Percentiles rank a stretch among this genome's conserved stretches.
These are phyloP conservation scores for Cyphellophora attinorum DNA, from an alignment of 2,329 filamentous ascomycete species.

Conservation along the genomic window DNA sequence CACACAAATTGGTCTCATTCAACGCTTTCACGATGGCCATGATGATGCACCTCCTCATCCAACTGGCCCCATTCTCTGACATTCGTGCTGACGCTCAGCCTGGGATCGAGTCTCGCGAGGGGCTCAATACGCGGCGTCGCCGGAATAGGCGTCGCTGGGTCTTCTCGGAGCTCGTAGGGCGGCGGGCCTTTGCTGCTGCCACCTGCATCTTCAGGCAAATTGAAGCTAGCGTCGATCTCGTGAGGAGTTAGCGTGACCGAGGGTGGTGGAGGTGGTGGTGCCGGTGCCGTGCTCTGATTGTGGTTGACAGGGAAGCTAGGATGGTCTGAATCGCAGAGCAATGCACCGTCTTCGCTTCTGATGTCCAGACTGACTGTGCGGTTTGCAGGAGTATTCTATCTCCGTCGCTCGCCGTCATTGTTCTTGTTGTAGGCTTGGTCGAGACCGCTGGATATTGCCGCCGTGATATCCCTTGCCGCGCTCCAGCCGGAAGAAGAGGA, in stretches of 20 bases:
- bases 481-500: slow-evolving; percentile 11
- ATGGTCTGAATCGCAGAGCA: no score
- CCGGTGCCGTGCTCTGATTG: no score
- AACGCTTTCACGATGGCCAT: not conserved
- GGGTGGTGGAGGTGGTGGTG: no score
- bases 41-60: not conserved
- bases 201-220: no score
- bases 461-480: slow-evolving; percentile 16
- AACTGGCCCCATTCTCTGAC: not conserved
- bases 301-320: no score
- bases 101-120: not conserved
- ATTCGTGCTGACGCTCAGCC: not conserved
- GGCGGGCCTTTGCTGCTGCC: no score
- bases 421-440: slow-evolving; percentile 4
- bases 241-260: no score
- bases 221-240: no score
- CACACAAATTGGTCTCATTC: no score
- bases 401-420: not conserved
- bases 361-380: not conserved
- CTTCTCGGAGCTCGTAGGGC: no score
- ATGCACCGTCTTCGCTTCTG: not conserved
- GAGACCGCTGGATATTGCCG: slow-evolving; percentile 12
- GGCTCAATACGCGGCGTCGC: not conserved
- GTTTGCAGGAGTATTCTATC: not conserved
- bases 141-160: no score